A percentile compares a stretch with the other conserved stretches of the same genome.
phyloP scores from a whole-genome alignment of 2,329 filamentous ascomycete genomes.

The Penicillium aurantiogriseum region DNA sequence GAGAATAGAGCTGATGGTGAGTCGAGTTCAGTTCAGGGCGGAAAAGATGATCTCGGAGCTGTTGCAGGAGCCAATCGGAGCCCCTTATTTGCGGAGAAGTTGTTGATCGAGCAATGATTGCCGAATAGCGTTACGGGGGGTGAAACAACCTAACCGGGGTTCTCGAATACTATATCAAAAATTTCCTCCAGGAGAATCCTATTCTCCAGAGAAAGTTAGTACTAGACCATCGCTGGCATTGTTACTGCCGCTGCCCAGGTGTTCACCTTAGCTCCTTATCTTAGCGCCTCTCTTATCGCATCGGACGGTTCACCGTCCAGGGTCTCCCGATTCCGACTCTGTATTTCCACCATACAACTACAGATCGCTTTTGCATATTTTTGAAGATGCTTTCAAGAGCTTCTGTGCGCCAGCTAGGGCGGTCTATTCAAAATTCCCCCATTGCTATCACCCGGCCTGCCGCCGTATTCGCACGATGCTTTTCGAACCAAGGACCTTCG shows the following conservation, averaged over 20 bases:
- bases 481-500: slow-evolving; percentile 29
- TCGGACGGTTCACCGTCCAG: slow-evolving; percentile 4
- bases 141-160: background rate
- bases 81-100: slow-evolving; percentile 18
- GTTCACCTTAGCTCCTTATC: slow-evolving; percentile 12
- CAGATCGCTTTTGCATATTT: background rate
- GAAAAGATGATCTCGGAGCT: slow-evolving; percentile 10
- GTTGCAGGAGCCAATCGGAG: slow-evolving; percentile 17
- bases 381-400: slow-evolving; percentile 26
- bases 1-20: background rate
- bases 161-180: background rate
- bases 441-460: slow-evolving; percentile 8
- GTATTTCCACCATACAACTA: background rate
- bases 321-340: slow-evolving; percentile 4
- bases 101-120: background rate
- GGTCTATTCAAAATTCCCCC: slow-evolving; percentile 12
- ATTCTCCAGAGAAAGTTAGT: background rate
- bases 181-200: no score
- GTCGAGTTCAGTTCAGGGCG: background rate
- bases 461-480: slow-evolving; percentile 24
- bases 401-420: slow-evolving; percentile 26
- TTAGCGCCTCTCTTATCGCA: slow-evolving; percentile 20
- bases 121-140: background rate
- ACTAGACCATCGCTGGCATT: background rate
- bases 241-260: background rate